Conservation (phyloP, 768 basidiomycete species). For the Podaxis sp. region DNA sequence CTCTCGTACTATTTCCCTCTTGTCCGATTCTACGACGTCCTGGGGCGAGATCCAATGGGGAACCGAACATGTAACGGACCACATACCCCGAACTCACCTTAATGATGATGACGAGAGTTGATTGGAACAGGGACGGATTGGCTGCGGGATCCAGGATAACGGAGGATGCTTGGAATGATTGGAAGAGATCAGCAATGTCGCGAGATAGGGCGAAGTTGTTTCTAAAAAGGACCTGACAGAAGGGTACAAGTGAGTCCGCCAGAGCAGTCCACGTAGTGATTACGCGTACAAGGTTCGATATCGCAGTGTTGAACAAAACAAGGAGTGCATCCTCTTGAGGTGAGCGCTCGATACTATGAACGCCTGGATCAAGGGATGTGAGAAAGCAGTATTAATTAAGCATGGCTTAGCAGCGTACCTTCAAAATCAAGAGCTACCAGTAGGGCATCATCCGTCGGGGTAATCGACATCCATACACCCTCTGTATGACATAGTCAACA, state of each 20-base stretch:
- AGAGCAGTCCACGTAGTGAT: no score
- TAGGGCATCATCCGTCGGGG: slow-evolving; percentile 49
- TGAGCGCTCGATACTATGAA: slow-evolving; percentile 60
- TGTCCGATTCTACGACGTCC: slow-evolving; percentile 65
- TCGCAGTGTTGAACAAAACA: slow-evolving; percentile 60
- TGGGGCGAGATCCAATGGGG: slow-evolving; percentile 15
- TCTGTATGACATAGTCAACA: slow-evolving; percentile 22
- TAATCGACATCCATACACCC: slow-evolving; percentile 66
- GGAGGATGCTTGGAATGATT: slow-evolving; percentile 57
- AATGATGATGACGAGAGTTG: slow-evolving; percentile 57
- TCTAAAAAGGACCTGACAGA: slow-evolving; percentile 51
- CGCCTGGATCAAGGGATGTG: slow-evolving; percentile 29
- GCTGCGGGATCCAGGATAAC: slow-evolving; percentile 52
- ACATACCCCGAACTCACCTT: slow-evolving; percentile 33
- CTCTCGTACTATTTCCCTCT: slow-evolving; percentile 54
- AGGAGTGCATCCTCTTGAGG: slow-evolving; percentile 60
- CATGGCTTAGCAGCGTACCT: slow-evolving; percentile 28
- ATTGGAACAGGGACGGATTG: slow-evolving; percentile 57
- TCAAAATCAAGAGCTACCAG: slow-evolving; percentile 64
- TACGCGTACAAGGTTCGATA: slow-evolving; percentile 50
- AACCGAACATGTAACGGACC: background rate
- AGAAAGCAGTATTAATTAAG: background rate
- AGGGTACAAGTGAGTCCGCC: no score
- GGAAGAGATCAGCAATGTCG: slow-evolving; percentile 57
- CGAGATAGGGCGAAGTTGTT: slow-evolving; percentile 62